Base-by-base conservation (phyloP, 805 yeast genomes). In the Gaillardinia entomophila region DNA sequence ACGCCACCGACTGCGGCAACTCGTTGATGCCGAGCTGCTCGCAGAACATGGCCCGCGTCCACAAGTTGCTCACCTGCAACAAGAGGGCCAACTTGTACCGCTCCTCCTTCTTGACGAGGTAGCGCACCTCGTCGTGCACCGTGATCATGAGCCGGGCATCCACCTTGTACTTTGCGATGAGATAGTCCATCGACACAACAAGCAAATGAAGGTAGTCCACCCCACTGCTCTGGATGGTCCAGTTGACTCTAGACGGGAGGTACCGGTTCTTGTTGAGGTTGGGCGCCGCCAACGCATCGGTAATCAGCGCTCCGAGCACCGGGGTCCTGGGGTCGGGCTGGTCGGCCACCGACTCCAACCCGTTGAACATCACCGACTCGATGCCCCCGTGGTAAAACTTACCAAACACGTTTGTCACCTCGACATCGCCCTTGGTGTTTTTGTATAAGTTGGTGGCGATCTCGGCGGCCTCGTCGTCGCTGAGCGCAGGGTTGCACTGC, bases 161-260 rank as follows among this genome's bases (percentile, higher is more conserved):
- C 8, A 94, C 62, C 3, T 63, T 49, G 55, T 77, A 90, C 39
- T 68, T 71, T 25, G 75, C 68, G 26, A 75, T 66, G 45, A 92
- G 65, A 47, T 88, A 86, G 36, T 86, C 84, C 97, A 94, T 89
- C 0, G 96, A 76, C 4, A 87, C 75, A 30, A 90, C 70, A 38
- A 92, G 55, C 26, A 92, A 54, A 53, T 92, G 99, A 32, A 92
- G 66, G 50, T 94, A 92, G 54, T 92, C 98, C 13, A 94, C 99
- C 24, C 98, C 99, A 1, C 96, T 86, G 15, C 96, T 86, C 55
- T 92, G 99, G 51, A 92, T 92, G 1, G 96, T 86, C 99, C 99
- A 92, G 50, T 92, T 92, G 41, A 89, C 81, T 48, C 99, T 62
- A 2, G 96, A 87, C 0, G 98, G 92, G 42, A 92, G 60, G 52